Evolutionary conservation across 176 grass and related monocot genomes (phyloP).

Genomic region (Triticum dicoccoides): DNA sequence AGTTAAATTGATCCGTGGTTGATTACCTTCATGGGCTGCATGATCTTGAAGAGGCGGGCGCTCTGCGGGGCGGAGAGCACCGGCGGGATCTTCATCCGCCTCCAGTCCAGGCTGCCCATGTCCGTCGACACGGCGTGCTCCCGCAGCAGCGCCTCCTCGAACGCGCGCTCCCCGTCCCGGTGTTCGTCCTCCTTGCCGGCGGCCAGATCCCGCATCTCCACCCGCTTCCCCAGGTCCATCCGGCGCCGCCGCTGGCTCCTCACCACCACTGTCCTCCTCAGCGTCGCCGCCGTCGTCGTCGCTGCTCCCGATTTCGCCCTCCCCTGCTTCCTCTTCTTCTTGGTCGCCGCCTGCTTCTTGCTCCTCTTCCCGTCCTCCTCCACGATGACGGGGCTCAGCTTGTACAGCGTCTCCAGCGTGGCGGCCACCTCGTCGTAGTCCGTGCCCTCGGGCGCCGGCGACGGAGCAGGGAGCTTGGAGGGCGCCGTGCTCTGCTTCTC

Average conservation of each 20-base stretch:
- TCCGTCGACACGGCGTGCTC: slow-evolving; percentile 63
- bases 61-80: slow-evolving; percentile 69
- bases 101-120: slow-evolving; percentile 80
- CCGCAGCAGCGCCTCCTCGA: slow-evolving; percentile 55
- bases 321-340: slow-evolving; percentile 1
- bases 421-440: slow-evolving; percentile 88
- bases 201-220: slow-evolving; percentile 34
- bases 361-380: background rate
- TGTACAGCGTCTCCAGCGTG: slow-evolving; percentile 83
- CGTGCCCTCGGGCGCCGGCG: background rate
- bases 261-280: slow-evolving; percentile 18
- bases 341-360: slow-evolving; percentile 1
- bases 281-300: background rate
- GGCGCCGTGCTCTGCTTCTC: slow-evolving; percentile 37
- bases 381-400: slow-evolving; percentile 71
- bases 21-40: slow-evolving; percentile 77
- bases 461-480: slow-evolving; percentile 20
- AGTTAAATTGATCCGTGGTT: background rate
- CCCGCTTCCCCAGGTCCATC: slow-evolving; percentile 62
- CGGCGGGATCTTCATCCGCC: slow-evolving; percentile 81
- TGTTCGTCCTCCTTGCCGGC: background rate
- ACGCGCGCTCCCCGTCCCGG: slow-evolving; percentile 35
- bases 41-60: slow-evolving; percentile 66
- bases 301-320: background rate
- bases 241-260: slow-evolving; percentile 37